These are phyloP conservation scores for Paspalum notatum DNA, from an alignment of 176 grass and related monocot species.

Conservation along the genomic window DNA sequence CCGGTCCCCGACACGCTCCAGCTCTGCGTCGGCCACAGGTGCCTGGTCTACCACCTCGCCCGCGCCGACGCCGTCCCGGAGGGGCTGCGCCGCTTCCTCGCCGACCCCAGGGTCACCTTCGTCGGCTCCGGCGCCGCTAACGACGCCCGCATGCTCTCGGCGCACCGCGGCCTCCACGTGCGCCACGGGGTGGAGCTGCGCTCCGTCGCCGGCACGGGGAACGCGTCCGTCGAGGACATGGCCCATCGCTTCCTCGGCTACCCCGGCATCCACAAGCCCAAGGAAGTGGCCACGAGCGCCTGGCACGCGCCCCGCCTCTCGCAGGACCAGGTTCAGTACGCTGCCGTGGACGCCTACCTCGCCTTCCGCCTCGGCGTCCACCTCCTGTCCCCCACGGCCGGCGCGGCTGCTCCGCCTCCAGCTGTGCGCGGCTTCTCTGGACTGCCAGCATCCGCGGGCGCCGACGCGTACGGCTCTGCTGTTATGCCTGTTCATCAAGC, in stretches of 20 bases:
- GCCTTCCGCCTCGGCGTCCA: constrained; percentile 44
- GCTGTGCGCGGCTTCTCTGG: not conserved
- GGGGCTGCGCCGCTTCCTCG: constrained; percentile 29
- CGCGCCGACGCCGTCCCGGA: not conserved
- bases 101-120: constrained; percentile 46
- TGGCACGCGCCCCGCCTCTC: constrained; percentile 44
- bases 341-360: constrained; percentile 50
- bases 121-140: not conserved
- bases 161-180: constrained; percentile 30
- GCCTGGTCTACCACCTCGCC: constrained; percentile 55
- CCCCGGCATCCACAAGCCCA: constrained; percentile 25
- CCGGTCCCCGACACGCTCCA: constrained; percentile 38
- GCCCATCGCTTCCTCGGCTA: constrained; percentile 33
- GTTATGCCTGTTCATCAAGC: not conserved
- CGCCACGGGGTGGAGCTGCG: not conserved
- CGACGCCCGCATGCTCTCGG: constrained; percentile 36
- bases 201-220: constrained; percentile 21
- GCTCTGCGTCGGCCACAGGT: constrained; percentile 46
- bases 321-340: constrained; percentile 39
- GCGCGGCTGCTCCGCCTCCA: not conserved
- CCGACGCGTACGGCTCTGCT: not conserved
- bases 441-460: not conserved
- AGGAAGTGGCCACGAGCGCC: constrained; percentile 21
- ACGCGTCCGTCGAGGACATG: constrained; percentile 49
- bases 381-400: constrained; percentile 20